phyloP scores from a whole-genome alignment of 345 rosid species.

The Ceriops tagal region DNA sequence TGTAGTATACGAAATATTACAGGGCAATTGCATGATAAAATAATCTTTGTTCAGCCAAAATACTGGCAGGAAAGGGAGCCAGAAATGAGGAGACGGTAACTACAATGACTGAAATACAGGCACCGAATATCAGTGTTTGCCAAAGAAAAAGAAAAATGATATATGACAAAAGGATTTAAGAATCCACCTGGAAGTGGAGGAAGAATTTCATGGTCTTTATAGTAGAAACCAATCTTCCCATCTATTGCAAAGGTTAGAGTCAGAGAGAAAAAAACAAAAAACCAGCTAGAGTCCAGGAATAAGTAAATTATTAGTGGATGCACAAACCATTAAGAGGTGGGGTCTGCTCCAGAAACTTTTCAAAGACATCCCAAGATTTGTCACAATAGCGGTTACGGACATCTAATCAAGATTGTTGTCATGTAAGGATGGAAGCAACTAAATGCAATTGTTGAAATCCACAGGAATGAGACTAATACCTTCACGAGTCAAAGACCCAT shows the following conservation, averaged over 20 bases:
- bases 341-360: constrained; percentile 63
- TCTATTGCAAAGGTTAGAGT: constrained; percentile 36
- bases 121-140: background rate
- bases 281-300: constrained; percentile 1
- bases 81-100: background rate
- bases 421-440: background rate
- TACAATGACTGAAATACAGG: background rate
- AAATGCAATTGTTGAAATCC: constrained; percentile 6
- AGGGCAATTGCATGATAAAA: no score
- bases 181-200: constrained; percentile 91
- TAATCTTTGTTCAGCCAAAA: no score
- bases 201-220: constrained; percentile 91
- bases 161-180: background rate
- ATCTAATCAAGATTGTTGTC: constrained; percentile 33
- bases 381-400: constrained; percentile 63
- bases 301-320: background rate
- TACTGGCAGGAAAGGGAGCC: background rate
- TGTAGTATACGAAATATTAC: no score
- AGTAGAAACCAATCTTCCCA: constrained; percentile 94
- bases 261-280: constrained; percentile 13
- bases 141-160: background rate
- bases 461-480: constrained; percentile 35
- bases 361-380: constrained; percentile 79
- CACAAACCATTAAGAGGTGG: constrained; percentile 69
- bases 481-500: constrained; percentile 91